Percentiles rank a stretch among this genome's conserved stretches.
These are phyloP conservation scores for Asclepias syriaca DNA, from an alignment of 257 asterid genomes.

Conservation along the genomic window DNA sequence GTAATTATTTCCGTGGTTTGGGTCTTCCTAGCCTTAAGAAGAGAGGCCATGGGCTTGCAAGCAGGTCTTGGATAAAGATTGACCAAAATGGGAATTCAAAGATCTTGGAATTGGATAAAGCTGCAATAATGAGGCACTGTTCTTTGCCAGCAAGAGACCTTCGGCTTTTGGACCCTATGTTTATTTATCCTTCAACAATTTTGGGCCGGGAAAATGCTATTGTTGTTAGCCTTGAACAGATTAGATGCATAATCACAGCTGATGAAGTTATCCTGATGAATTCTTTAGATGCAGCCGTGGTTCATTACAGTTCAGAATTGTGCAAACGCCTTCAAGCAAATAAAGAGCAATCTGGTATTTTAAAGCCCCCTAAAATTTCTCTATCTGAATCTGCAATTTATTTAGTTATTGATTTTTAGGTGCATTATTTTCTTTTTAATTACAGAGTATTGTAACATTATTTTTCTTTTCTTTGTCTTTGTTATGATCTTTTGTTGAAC, in stretches of 20 bases:
- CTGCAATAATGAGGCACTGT: slow-evolving; percentile 80
- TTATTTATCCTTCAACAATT: slow-evolving; percentile 84
- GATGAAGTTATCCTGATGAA: slow-evolving; percentile 95
- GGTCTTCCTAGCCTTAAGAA: slow-evolving; percentile 69
- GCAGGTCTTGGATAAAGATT: slow-evolving; percentile 91
- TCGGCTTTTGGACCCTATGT: slow-evolving; percentile 92
- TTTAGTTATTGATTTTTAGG: background rate
- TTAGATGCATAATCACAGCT: slow-evolving; percentile 93
- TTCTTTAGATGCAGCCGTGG: slow-evolving; percentile 74
- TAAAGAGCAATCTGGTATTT: slow-evolving; percentile 74
- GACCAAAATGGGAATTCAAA: slow-evolving; percentile 70
- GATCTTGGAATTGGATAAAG: slow-evolving; percentile 78
- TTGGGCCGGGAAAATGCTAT: slow-evolving; percentile 98
- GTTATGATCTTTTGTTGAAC: background rate
- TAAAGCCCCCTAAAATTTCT: slow-evolving; percentile 1
- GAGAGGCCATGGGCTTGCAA: slow-evolving; percentile 82
- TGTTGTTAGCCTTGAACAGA: slow-evolving; percentile 90
- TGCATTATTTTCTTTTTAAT: background rate
- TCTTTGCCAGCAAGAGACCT: slow-evolving; percentile 96
- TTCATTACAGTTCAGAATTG: slow-evolving; percentile 73
- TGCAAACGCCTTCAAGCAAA: slow-evolving; percentile 84
- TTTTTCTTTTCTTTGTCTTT: background rate
- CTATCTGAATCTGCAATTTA: background rate
- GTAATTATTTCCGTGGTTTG: slow-evolving; percentile 32
- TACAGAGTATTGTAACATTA: background rate